Conservation (phyloP, 192 early-diverging fungal species). For the Coemansia reversa region DNA sequence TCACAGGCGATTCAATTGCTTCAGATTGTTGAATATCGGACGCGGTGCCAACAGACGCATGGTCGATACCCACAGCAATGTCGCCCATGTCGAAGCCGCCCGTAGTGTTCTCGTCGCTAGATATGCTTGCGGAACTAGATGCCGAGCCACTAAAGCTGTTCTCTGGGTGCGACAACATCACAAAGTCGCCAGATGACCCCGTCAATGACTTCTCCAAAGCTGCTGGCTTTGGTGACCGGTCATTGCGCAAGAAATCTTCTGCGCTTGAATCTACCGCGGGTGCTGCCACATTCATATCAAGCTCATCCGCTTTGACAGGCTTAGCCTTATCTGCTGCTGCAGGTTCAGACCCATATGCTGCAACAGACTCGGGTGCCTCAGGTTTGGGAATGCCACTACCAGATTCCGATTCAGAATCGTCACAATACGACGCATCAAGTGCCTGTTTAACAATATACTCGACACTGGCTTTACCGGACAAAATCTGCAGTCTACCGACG, state of each 20-base stretch:
- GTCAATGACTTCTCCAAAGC: conserved; percentile 4
- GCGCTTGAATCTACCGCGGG: no score
- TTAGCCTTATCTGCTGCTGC: no score
- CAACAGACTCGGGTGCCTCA: no score
- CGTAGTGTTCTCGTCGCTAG: neutral
- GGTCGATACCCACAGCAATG: conserved; percentile 18
- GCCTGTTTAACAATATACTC: conserved; percentile 7
- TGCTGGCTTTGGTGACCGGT: neutral
- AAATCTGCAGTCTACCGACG: neutral
- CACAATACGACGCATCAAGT: neutral
- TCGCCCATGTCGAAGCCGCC: conserved; percentile 11
- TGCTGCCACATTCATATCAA: no score
- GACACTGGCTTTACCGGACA: conserved; percentile 4
- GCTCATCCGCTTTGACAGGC: no score
- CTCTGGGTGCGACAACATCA: conserved; percentile 23
- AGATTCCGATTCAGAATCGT: no score
- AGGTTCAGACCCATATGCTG: no score
- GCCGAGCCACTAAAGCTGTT: neutral
- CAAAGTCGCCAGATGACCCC: conserved; percentile 22
- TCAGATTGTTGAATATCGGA: neutral
- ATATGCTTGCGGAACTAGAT: no score
- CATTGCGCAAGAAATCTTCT: no score
- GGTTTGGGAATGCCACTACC: no score
- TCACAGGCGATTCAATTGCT: neutral
- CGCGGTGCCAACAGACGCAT: neutral